Evolutionary conservation across 495 filamentous ascomycete genomes (phyloP), one percentile per base, ranked within the genome.

Genomic region (Penicillium cosmopolitanum): DNA sequence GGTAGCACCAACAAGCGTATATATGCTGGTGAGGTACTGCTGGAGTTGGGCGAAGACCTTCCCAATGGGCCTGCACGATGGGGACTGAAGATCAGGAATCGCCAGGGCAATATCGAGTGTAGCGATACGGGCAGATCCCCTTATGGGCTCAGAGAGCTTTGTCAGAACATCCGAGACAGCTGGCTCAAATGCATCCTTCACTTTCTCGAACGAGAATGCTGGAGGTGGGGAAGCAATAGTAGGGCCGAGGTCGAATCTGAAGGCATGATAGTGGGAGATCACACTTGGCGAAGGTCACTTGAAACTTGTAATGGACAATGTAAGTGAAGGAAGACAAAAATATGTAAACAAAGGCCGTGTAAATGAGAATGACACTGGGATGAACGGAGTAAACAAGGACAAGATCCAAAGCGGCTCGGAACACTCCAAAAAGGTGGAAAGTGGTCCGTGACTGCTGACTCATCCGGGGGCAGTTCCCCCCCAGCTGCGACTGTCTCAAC

Each of bases 1-100:
- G 25, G 91, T 75, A 51, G 86, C 75, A 38, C 86, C 84, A 65
- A 95, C 76, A 44, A 98, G 79, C 63, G 84, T 85, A 80, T 98
- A 98, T 56, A 96, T 65, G 52, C 82, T 84, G 19, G 89, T 89
- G 21, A 98, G 69, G 13, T 93, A 79, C 31, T 76, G 73, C 75
- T 97, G 92, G 9, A 88, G 78, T 25, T 81, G 73, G 60, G 71
- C 76, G 77, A 91, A 84, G 56, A 85, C 57, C 75, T 74, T 66
- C 62, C 84, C 76, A 71, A 87, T 75, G 63, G 85, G 74, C 33
- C 63, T 69, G 62, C 62, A 68, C 48, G 62, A 50, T 15, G 72
- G 64, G n/a, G 79, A 74, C 10, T 75, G 69, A 16, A 81, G 54
- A 33, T 66, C 64, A 15, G 80, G 77, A 38, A 82, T 60, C 25